A percentile compares a stretch with the other conserved stretches of the same genome.
Conservation (phyloP, 1,284 basidiomycete genomes). For the Nidula niveotomentosa region DNA sequence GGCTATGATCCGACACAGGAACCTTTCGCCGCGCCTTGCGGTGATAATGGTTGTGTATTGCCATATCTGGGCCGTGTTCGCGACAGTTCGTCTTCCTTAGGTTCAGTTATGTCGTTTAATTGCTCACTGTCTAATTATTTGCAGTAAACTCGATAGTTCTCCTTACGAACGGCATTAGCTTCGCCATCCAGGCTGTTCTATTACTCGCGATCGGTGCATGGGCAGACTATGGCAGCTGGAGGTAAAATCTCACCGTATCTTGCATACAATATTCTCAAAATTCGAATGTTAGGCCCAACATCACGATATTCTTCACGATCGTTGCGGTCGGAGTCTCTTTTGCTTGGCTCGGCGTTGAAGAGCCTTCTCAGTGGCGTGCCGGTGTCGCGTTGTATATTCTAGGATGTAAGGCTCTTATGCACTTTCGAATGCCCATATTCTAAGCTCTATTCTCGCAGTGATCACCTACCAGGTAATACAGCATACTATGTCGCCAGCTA, state of each 20-base stretch:
- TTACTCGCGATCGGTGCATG: slow-evolving; percentile 69
- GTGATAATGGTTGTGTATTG: slow-evolving; percentile 57
- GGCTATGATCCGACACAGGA: slow-evolving; percentile 65
- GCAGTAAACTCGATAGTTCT: slow-evolving; percentile 78
- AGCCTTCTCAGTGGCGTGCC: slow-evolving; percentile 66
- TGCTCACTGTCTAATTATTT: neutral
- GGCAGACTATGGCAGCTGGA: slow-evolving; percentile 79
- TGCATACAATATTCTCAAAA: slow-evolving; percentile 6
- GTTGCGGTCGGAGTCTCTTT: slow-evolving; percentile 70
- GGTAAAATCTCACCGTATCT: slow-evolving; percentile 31
- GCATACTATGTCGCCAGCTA: neutral
- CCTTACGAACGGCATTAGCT: slow-evolving; percentile 74
- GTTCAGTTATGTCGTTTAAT: neutral
- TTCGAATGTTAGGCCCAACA: slow-evolving; percentile 56
- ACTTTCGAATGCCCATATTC: neutral
- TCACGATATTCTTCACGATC: slow-evolving; percentile 76
- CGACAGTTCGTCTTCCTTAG: slow-evolving; percentile 44
- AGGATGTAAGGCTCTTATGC: slow-evolving; percentile 50
- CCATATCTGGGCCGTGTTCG: slow-evolving; percentile 64
- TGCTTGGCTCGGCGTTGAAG: slow-evolving; percentile 73
- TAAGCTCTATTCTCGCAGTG: slow-evolving; percentile 36
- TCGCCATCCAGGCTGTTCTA: slow-evolving; percentile 69
- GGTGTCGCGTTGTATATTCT: slow-evolving; percentile 74
- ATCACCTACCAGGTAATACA: slow-evolving; percentile 69
- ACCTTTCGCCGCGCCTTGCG: slow-evolving; percentile 53